Percentiles rank a stretch among this genome's conserved stretches.
phyloP scores from a whole-genome alignment of 306 rosid species.

The Begonia fuchsioides region DNA sequence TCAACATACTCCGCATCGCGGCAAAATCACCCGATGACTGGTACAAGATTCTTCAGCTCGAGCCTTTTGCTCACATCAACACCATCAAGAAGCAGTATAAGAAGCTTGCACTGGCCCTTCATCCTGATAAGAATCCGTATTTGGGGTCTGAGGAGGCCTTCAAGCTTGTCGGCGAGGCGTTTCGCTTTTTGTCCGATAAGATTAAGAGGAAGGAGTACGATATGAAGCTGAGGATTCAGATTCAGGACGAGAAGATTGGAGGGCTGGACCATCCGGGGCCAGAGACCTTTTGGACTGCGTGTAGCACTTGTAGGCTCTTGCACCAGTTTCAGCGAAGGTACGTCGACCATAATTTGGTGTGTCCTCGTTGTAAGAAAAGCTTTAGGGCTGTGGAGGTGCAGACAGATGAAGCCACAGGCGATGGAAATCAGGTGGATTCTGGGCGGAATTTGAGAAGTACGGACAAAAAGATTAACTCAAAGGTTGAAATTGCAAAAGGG shows the following conservation, averaged over 20 bases:
- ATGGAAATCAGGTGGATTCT: conserved; percentile 7
- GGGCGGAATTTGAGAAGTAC: conserved; percentile 5
- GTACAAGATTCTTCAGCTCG: conserved; percentile 47
- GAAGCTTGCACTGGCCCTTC: conserved; percentile 51
- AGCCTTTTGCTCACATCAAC: conserved; percentile 44
- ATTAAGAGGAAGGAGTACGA: conserved; percentile 46
- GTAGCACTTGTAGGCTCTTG: conserved; percentile 53
- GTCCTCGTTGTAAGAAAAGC: conserved; percentile 63
- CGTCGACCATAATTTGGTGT: conserved; percentile 43
- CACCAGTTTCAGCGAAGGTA: conserved; percentile 77
- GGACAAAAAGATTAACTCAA: conserved; percentile 6
- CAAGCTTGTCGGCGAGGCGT: conserved; percentile 60
- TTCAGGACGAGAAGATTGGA: conserved; percentile 36
- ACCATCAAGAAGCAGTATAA: conserved; percentile 49
- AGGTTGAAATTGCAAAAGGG: conserved; percentile 10
- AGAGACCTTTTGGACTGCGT: conserved; percentile 71
- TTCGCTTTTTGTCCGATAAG: conserved; percentile 46
- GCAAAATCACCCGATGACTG: conserved; percentile 24
- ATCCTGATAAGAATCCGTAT: conserved; percentile 50
- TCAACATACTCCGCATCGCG: conserved; percentile 34
- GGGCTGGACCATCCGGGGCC: conserved; percentile 6
- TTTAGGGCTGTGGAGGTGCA: conserved; percentile 53
- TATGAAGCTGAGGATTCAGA: conserved; percentile 36
- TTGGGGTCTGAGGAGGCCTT: conserved; percentile 56
- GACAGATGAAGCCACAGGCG: conserved; percentile 16